A percentile compares a stretch with the other conserved stretches of the same genome.
phyloP scores from a whole-genome alignment of 2,329 filamentous ascomycete genomes.

The Fonsecaea multimorphosa region DNA sequence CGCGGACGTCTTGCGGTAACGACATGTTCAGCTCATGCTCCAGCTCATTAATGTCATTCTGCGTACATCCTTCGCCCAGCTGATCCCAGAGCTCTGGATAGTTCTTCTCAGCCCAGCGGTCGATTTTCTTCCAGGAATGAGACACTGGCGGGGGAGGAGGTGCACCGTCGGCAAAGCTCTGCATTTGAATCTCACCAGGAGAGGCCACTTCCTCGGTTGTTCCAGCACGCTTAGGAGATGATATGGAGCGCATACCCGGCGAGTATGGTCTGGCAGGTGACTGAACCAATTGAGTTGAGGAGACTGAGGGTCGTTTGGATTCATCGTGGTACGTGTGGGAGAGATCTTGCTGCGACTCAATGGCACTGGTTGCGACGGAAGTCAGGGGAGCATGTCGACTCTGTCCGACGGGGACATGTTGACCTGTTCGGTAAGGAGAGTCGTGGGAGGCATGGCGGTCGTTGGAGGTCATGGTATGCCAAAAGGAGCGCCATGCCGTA shows the following conservation, averaged over 20 bases:
- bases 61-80: conserved; percentile 86
- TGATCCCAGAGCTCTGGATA: conserved; percentile 95
- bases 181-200: conserved; percentile 91
- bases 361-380: conserved; percentile 81
- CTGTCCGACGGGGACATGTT: conserved; percentile 86
- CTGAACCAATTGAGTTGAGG: conserved; percentile 61
- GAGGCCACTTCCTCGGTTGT: conserved; percentile 52
- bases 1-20: conserved; percentile 88
- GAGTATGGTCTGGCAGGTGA: conserved; percentile 77
- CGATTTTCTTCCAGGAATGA: conserved; percentile 94
- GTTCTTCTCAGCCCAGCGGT: conserved; percentile 90
- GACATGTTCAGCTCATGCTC: conserved; percentile 96
- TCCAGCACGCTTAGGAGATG: conserved; percentile 35
- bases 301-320: conserved; percentile 59
- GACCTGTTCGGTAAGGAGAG: conserved; percentile 88
- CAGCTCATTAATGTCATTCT: conserved; percentile 94
- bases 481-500: conserved; percentile 80
- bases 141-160: conserved; percentile 85
- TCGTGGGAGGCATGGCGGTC: conserved; percentile 89
- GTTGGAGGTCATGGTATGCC: conserved; percentile 85
- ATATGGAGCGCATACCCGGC: conserved; percentile 81
- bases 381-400: conserved; percentile 82
- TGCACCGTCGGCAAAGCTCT: conserved; percentile 88
- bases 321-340: conserved; percentile 80
- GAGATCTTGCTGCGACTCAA: conserved; percentile 86